Conservation (phyloP, 1,139 yeast genomes). For the Pneumocystis oryctolagi region DNA sequence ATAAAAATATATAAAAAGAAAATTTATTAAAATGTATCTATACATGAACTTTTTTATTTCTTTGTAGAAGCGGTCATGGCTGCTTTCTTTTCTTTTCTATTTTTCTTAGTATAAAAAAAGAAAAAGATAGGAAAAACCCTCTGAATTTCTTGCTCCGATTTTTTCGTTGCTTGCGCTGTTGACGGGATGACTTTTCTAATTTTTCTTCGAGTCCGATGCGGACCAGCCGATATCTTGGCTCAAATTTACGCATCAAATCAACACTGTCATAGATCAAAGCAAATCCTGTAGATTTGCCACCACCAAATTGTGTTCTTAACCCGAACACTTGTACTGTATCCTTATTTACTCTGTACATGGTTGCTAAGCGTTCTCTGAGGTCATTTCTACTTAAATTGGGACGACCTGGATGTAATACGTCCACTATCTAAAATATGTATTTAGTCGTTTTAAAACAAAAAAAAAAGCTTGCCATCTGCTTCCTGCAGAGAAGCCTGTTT, state of each 20-base stretch:
- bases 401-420: slow-evolving; percentile 98
- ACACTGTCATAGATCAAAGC: slow-evolving; percentile 97
- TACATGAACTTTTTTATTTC: background rate
- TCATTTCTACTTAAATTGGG: slow-evolving; percentile 99
- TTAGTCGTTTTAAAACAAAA: background rate
- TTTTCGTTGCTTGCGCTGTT: slow-evolving; percentile 99
- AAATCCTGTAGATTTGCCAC: slow-evolving; percentile 98
- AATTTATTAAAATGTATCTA: background rate
- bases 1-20: background rate
- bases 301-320: slow-evolving; percentile 99
- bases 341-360: slow-evolving; percentile 94
- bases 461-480: slow-evolving; percentile 62
- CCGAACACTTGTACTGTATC: slow-evolving; percentile 98
- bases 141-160: slow-evolving; percentile 41
- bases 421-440: slow-evolving; percentile 34
- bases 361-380: slow-evolving; percentile 94
- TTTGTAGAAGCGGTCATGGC: background rate
- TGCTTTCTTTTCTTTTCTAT: background rate
- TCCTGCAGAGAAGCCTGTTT: slow-evolving; percentile 98
- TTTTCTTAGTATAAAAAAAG: background rate
- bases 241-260: slow-evolving; percentile 96
- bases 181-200: slow-evolving; percentile 97
- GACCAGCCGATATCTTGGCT: slow-evolving; percentile 98
- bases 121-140: background rate
- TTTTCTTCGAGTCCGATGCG: slow-evolving; percentile 96